Evolutionary conservation across 495 filamentous ascomycete genomes (phyloP), one percentile per base, ranked within the genome.

Genomic region (Penicillium psychrofluorescens): DNA sequence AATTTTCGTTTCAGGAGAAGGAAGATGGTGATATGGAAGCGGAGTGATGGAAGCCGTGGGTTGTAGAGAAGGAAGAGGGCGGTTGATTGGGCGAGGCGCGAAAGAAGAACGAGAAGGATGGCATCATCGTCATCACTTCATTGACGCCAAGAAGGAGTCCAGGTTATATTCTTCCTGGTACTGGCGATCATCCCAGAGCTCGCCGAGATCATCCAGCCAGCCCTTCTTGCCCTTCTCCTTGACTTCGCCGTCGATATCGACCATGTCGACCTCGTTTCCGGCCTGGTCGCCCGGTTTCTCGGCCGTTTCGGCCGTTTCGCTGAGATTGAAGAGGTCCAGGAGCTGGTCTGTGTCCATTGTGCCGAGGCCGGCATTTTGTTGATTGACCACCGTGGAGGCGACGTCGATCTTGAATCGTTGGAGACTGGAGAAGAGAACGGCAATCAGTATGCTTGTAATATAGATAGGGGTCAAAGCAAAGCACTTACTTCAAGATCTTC

Each of bases 361-460:
- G 56, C 83, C 83, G 7, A 98, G 71, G 11, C 91, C 92, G 8
- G 92, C 90, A 58, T 97, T 98, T 68, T 97, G 92, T 70, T 97
- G 92, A 67, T 98, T 98, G 50, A 98, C 94, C 10, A 98, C 92
- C 4, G 94, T 98, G 45, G 84, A 89, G 40, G 92, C 92, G 32
- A 98, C 92, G 71, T 98, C 92, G 56, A 98, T 92, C 73, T 98
- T 98, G 86, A 98, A 98, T 44, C 94, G 86, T 81, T 98, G 92
- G 40, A 98, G 83, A 55, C 87, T 92, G 54, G 5, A 49, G 46
- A 45, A 22, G 16, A 22, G 22, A 22, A 22, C 22, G 4, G 22
- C 22, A 22, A 22, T 22, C 6, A 22, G 22, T 22, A 22, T 22
- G 22, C 6, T 3, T 22, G 2, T 22, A 22, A 22, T 22, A 22